Base-by-base conservation (phyloP, 768 basidiomycete species). In the Cystobasidium onofrii region DNA sequence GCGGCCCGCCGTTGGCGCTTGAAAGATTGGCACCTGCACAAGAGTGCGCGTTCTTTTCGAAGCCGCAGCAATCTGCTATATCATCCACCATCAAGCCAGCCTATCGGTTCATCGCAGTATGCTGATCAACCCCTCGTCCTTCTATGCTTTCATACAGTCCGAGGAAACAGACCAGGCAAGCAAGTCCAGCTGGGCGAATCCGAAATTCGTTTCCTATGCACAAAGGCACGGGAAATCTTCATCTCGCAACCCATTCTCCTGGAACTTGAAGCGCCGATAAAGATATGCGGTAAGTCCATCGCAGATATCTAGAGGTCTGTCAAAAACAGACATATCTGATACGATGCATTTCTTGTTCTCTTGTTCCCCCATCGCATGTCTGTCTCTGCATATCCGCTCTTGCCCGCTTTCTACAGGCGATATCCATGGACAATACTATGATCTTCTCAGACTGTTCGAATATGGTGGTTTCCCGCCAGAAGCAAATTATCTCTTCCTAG, bases 391-490 rank as follows among this genome's bases (percentile, higher is more conserved):
- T 0, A 23, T 1, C 17, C 36, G 20, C 29, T 55, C 31, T 36
- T 17, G 1, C 6, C 36, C 27, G 29, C 61, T 65, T n/a, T n/a
- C 55, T 75, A 12, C 81, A 96, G 94, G 94, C 81, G 95, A 98
- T 82, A 97, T 98, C 78, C 96, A 98, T 78, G 95, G 96, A 76
- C 96, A 99, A 84, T 99, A 99, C 84, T 97, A 97, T 83, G 95
- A 99, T 84, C 86, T 99, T 55, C 86, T 99, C 78, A 89, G 95
- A 79, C 86, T 99, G 75, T 99, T 99, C 82, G 95, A 99, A 82
- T 98, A 98, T 80, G 95, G 95, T 75, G 95, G 96, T 71, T 99
- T 99, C 84, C 95, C 95, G 39, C 95, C 95, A 84, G 95, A 99
- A 87, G 93, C 95, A 74, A 99, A 99, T 84, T 99, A 99, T 84